These are phyloP conservation scores for Danielia reshetovae DNA, from an alignment of 805 yeast genomes.

Conservation along the genomic window DNA sequence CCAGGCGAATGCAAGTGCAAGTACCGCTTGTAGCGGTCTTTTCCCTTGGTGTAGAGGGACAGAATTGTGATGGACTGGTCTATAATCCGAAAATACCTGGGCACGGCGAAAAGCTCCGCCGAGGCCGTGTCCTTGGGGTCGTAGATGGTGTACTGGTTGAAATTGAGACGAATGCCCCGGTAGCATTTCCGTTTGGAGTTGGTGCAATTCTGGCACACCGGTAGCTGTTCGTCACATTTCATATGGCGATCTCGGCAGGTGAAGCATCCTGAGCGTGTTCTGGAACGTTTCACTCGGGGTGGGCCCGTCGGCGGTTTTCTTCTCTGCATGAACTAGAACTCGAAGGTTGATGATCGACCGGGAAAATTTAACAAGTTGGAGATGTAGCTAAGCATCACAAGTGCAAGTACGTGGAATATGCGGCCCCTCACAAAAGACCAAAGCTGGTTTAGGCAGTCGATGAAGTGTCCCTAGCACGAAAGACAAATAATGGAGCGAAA, in stretches of 20 bases:
- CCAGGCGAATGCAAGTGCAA: constrained; percentile 25
- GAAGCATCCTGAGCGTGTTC: constrained; percentile 50
- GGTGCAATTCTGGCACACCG: constrained; percentile 55
- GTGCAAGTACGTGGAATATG: too few relatives aligned
- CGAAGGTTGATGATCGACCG: too few relatives aligned
- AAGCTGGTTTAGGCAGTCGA: too few relatives aligned
- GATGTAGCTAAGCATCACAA: too few relatives aligned
- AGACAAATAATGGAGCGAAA: too few relatives aligned
- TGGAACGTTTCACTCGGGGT: constrained; percentile 24
- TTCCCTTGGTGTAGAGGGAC: constrained; percentile 34
- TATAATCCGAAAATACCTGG: constrained; percentile 19
- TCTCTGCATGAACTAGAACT: too few relatives aligned
- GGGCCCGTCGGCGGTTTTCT: too few relatives aligned
- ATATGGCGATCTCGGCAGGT: constrained; percentile 65
- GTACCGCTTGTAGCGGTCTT: constrained; percentile 27
- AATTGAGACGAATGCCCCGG: constrained; percentile 44
- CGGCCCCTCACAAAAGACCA: too few relatives aligned
- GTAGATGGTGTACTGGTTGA: constrained; percentile 38
- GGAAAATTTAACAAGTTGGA: too few relatives aligned
- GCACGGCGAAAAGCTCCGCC: background rate
- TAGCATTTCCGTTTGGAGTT: constrained; percentile 47
- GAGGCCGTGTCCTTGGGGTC: constrained; percentile 21
- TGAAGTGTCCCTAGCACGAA: too few relatives aligned
- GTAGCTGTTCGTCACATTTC: constrained; percentile 63
- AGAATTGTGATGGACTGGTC: constrained; percentile 45